Evolutionary conservation across 2,329 filamentous ascomycete genomes (phyloP).

Genomic region (Drechslera avenae): DNA sequence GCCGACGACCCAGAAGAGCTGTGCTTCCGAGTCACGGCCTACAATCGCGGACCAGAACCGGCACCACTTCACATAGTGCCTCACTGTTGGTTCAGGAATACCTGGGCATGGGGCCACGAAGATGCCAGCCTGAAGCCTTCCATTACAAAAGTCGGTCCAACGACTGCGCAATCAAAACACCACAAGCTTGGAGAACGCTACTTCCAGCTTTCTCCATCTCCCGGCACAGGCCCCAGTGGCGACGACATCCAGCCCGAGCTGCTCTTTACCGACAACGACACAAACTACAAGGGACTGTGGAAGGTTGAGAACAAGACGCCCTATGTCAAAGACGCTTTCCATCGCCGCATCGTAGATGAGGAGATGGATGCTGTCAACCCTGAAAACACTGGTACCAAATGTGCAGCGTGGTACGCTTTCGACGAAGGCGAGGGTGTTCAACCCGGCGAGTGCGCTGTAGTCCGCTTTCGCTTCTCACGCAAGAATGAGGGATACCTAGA

Average conservation of each 20-base stretch:
- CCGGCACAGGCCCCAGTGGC: conserved; percentile 76
- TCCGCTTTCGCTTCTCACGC: conserved; percentile 85
- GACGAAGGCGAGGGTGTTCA: conserved; percentile 85
- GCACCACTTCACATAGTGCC: conserved; percentile 92
- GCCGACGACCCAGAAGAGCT: conserved; percentile 89
- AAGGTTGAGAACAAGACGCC: conserved; percentile 73
- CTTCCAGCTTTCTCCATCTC: conserved; percentile 85
- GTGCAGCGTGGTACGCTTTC: conserved; percentile 89
- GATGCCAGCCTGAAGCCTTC: conserved; percentile 75
- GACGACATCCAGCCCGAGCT: conserved; percentile 84
- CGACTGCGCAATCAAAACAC: conserved; percentile 77
- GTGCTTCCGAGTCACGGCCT: conserved; percentile 91
- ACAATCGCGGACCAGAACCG: conserved; percentile 89
- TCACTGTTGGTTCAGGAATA: conserved; percentile 96
- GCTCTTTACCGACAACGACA: conserved; percentile 95
- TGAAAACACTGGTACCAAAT: conserved; percentile 79
- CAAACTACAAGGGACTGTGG: conserved; percentile 80
- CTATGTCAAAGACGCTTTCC: conserved; percentile 95
- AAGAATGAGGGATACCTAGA: conserved; percentile 80
- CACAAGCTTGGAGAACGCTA: conserved; percentile 81
- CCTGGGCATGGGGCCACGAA: conserved; percentile 92
- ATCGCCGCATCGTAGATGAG: conserved; percentile 80
- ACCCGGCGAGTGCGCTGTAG: conserved; percentile 91
- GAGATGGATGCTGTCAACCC: conserved; percentile 85
- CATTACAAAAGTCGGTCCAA: conserved; percentile 69